These are phyloP conservation scores for Phoma herbarum DNA, from an alignment of 2,329 filamentous ascomycete genomes.

Conservation along the genomic window DNA sequence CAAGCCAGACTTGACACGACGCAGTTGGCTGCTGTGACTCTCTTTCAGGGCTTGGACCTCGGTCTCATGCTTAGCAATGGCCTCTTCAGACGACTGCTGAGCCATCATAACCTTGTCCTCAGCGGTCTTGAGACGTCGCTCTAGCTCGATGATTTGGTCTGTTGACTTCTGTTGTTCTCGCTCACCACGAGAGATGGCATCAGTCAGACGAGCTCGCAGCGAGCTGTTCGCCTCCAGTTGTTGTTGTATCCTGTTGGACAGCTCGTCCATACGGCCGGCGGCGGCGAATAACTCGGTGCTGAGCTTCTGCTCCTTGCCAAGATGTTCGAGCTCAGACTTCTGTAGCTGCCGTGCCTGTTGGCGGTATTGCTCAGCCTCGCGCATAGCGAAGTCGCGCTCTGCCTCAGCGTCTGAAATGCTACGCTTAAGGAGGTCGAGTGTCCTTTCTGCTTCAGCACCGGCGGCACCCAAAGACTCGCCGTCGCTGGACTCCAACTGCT, in stretches of 20 bases:
- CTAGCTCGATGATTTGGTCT: slow-evolving; percentile 82
- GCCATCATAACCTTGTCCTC: slow-evolving; percentile 86
- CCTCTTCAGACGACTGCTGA: slow-evolving; percentile 86
- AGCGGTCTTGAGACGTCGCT: slow-evolving; percentile 78
- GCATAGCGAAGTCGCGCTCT: slow-evolving; percentile 75
- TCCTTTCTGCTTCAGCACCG: slow-evolving; percentile 64
- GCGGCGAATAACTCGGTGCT: slow-evolving; percentile 76
- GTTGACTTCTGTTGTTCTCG: slow-evolving; percentile 82
- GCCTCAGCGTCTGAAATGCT: slow-evolving; percentile 74
- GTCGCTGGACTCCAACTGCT: slow-evolving; percentile 65
- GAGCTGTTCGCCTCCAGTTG: slow-evolving; percentile 81
- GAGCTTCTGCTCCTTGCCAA: slow-evolving; percentile 70
- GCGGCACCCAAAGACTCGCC: slow-evolving; percentile 52
- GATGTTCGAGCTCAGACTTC: slow-evolving; percentile 62
- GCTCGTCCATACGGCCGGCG: slow-evolving; percentile 78
- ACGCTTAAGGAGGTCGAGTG: slow-evolving; percentile 71
- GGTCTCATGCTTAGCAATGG: slow-evolving; percentile 83
- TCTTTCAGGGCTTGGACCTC: slow-evolving; percentile 80
- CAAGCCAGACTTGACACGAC: slow-evolving; percentile 69
- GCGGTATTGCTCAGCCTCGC: slow-evolving; percentile 70
- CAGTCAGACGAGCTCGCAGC: slow-evolving; percentile 77
- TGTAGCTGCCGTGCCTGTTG: slow-evolving; percentile 68
- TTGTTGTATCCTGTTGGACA: slow-evolving; percentile 79
- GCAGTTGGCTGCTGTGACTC: slow-evolving; percentile 77
- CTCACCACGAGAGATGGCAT: slow-evolving; percentile 85